phyloP scores from a whole-genome alignment of 371 early-diverging fungal genomes.

The Lichtheimia ramosa region DNA sequence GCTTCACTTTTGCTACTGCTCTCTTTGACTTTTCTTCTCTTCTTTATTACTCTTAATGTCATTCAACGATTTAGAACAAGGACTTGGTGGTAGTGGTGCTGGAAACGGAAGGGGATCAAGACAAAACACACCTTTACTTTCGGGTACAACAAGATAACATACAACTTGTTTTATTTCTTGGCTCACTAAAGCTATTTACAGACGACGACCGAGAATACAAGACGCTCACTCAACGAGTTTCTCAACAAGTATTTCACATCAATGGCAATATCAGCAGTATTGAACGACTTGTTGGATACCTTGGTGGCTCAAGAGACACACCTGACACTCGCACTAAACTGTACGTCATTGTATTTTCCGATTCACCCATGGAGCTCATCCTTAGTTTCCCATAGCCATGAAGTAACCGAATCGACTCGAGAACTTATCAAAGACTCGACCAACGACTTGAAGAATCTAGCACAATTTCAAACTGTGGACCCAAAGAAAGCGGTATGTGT shows the following conservation, averaged over 20 bases:
- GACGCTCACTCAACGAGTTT: slow-evolving; percentile 54
- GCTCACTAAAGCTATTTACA: neutral
- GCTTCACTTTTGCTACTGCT: too few relatives aligned
- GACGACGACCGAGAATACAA: slow-evolving; percentile 60
- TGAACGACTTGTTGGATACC: slow-evolving; percentile 72
- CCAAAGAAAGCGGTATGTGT: slow-evolving; percentile 29
- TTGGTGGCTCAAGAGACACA: slow-evolving; percentile 82
- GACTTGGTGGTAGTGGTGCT: slow-evolving; percentile 23
- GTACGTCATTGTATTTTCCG: slow-evolving; percentile 43
- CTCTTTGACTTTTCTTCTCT: neutral
- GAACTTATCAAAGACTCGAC: slow-evolving; percentile 81
- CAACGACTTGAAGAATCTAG: slow-evolving; percentile 69
- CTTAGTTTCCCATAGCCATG: slow-evolving; percentile 55
- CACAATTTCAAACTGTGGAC: slow-evolving; percentile 39
- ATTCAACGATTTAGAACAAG: slow-evolving; percentile 60
- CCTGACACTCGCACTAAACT: slow-evolving; percentile 71
- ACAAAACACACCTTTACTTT: slow-evolving; percentile 15
- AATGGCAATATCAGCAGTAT: slow-evolving; percentile 82
- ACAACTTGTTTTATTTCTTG: neutral
- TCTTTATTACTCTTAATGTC: slow-evolving; percentile 39
- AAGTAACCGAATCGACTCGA: slow-evolving; percentile 79
- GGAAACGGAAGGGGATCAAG: slow-evolving; percentile 14
- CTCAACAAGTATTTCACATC: slow-evolving; percentile 76
- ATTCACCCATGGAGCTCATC: neutral
- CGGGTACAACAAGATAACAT: neutral